These are phyloP conservation scores for Cercospora citrullina DNA, from an alignment of 2,329 filamentous ascomycete species.

Conservation along the genomic window DNA sequence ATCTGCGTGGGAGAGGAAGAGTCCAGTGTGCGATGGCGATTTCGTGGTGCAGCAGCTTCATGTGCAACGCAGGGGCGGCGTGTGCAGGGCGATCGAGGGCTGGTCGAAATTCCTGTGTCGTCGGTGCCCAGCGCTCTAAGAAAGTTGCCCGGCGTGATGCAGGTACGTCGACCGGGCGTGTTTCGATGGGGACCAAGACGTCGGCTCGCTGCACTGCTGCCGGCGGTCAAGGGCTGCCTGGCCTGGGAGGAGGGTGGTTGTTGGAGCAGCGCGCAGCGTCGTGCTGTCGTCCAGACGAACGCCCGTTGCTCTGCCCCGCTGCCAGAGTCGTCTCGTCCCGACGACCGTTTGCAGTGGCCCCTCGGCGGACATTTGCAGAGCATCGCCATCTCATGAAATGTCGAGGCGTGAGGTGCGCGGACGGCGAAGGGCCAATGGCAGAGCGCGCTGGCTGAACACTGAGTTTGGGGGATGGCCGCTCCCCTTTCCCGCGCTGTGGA, in stretches of 20 bases:
- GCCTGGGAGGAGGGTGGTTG: background rate
- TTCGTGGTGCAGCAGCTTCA: slow-evolving; percentile 2
- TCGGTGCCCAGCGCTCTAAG: background rate
- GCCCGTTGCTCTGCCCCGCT: background rate
- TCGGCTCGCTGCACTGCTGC: background rate
- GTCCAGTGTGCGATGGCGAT: background rate
- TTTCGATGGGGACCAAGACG: slow-evolving; percentile 1
- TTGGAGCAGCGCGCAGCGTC: background rate
- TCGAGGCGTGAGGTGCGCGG: background rate
- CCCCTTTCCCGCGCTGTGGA: background rate
- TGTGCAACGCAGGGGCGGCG: background rate
- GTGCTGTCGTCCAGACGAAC: background rate
- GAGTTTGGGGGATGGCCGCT: background rate
- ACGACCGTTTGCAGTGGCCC: background rate
- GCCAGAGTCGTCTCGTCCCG: background rate
- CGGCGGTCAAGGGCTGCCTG: slow-evolving; percentile 3
- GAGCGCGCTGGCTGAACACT: background rate
- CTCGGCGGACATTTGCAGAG: background rate
- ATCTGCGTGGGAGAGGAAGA: background rate
- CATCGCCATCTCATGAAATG: background rate
- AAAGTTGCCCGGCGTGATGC: slow-evolving; percentile 7
- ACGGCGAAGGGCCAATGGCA: background rate
- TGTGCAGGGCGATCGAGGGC: background rate
- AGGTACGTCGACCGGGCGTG: background rate
- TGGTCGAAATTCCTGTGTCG: background rate